Evolutionary conservation across 2,329 filamentous ascomycete species (phyloP).

Genomic region (Penicillium corylophilum): DNA sequence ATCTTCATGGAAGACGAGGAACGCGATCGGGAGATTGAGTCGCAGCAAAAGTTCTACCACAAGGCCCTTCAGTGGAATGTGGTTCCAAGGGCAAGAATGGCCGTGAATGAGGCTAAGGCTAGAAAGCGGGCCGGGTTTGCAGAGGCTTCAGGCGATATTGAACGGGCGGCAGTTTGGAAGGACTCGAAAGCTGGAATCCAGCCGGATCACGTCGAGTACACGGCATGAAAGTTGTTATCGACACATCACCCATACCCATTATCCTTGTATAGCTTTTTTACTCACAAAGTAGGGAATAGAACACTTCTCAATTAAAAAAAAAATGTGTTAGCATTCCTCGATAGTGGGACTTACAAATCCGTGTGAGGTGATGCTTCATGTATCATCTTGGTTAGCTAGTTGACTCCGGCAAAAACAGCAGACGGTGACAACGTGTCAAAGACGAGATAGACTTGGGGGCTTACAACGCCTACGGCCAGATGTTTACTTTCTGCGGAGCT

Average conservation of each 20-base stretch:
- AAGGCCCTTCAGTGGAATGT: conserved; percentile 12
- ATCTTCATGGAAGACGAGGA: conserved; percentile 28
- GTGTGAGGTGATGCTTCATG: neutral
- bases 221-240: neutral
- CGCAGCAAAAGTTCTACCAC: conserved; percentile 10
- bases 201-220: conserved; percentile 4
- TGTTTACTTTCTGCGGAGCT: neutral
- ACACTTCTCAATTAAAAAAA: neutral
- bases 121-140: conserved; percentile 5
- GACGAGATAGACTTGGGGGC: neutral
- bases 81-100: conserved; percentile 10
- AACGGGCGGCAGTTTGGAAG: neutral
- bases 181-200: neutral
- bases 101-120: conserved; percentile 14
- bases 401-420: neutral
- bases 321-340: neutral
- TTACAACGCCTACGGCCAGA: neutral
- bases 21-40: conserved; percentile 9
- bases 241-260: neutral
- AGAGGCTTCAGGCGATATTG: conserved; percentile 5
- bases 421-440: neutral
- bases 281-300: neutral
- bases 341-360: neutral
- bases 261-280: neutral
- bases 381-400: neutral